Base-by-base conservation (phyloP, 2,329 filamentous ascomycete genomes). In the Arthrobotrys musiformis region DNA sequence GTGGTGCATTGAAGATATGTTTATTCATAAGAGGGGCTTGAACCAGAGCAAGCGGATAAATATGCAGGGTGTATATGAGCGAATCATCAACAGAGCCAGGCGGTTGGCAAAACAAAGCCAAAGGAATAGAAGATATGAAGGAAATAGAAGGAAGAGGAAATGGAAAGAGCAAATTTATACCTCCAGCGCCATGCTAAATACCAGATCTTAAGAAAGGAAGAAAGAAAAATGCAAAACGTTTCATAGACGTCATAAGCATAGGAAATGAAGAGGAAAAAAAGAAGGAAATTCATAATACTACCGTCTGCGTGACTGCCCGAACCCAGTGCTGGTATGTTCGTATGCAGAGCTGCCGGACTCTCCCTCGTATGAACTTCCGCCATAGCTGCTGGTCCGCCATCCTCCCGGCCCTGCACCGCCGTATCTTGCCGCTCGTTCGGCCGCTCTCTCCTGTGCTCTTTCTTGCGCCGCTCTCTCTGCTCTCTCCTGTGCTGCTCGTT, bases 121-220 rank as follows among this genome's bases (percentile, higher is more conserved):
- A 46, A 6, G 19, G n/a, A 8, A 33, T 54, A n/a, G 19, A 15
- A 5, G 26, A n/a, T n/a, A 56, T 19, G 35, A 19, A 28, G 35
- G 15, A 22, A n/a, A 19, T 24, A 48, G 40, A 3, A 48, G 4
- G 13, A 66, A 61, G 28, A 26, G 26, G 33, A 26, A 68, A 61
- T 24, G 37, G 26, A 62, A 24, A 30, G 15, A 72, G 54, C 33
- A 62, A n/a, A 75, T 75, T 37, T 68, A 75, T 75, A 62, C 70
- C 70, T 42, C 62, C 70, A 68, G 63, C 70, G 62, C 70, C 70
- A 62, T 75, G 70, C 70, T 75, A 75, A 72, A 30, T 58, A 11
- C 54, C 15, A 48, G 30, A 22, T 56, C 9, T n/a, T n/a, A n/a
- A n/a, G n/a, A n/a, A n/a, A n/a, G n/a, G n/a, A n/a, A n/a, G n/a